Conservation (phyloP, 108 stramenopile species). For the Skeletonema grethae region DNA sequence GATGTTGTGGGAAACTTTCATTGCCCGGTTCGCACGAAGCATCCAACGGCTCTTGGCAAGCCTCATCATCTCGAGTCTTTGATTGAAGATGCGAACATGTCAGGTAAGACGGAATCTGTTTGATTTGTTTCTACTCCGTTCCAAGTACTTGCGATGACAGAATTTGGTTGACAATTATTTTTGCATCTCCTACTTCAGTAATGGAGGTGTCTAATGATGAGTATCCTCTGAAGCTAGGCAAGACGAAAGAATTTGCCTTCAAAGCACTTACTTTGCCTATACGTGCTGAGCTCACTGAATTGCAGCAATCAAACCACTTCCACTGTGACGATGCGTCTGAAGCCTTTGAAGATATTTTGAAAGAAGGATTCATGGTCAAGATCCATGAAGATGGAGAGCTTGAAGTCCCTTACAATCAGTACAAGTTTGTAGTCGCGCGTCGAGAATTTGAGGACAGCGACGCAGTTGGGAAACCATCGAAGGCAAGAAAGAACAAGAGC, state of each 20-base stretch:
- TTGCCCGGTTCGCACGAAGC: constrained; percentile 23
- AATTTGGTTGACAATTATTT: too few species aligned
- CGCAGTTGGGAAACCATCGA: constrained; percentile 4
- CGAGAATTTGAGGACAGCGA: constrained; percentile 38
- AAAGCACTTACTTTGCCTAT: constrained; percentile 43
- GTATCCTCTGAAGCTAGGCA: constrained; percentile 40
- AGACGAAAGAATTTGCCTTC: constrained; percentile 34
- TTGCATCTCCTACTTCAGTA: background rate
- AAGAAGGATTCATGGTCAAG: constrained; percentile 45
- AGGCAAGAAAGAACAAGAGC: background rate
- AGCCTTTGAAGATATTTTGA: constrained; percentile 38
- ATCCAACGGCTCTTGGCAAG: constrained; percentile 23
- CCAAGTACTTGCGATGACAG: too few species aligned
- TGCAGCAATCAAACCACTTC: constrained; percentile 26
- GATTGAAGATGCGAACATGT: constrained; percentile 34
- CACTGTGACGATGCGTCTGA: constrained; percentile 28
- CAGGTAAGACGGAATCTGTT: background rate
- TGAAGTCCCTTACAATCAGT: constrained; percentile 37
- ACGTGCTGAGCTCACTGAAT: constrained; percentile 19
- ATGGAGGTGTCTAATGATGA: constrained; percentile 32
- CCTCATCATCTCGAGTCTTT: constrained; percentile 38
- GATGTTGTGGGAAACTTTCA: constrained; percentile 26
- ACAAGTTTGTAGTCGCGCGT: constrained; percentile 37
- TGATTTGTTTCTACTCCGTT: too few species aligned
- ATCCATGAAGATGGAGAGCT: constrained; percentile 25